Conservation (phyloP, 345 rosid genomes). For the Brassica incana region DNA sequence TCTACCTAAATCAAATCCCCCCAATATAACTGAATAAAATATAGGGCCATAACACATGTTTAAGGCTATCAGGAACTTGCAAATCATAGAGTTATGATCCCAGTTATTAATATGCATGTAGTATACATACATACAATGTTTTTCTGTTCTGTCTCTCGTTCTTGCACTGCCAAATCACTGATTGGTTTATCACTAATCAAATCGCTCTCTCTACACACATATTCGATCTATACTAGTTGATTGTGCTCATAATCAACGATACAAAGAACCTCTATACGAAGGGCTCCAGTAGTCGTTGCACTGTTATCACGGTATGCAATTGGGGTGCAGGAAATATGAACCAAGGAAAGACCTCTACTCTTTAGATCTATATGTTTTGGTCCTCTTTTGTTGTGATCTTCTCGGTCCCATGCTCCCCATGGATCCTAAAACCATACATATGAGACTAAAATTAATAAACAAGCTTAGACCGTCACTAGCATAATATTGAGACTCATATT, state of each 20-base stretch:
- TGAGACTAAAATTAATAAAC: neutral
- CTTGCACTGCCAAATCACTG: neutral
- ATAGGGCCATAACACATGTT: slow-evolving; percentile 20
- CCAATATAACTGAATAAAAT: slow-evolving; percentile 4
- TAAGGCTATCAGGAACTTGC: neutral
- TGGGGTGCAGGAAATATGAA: slow-evolving; percentile 68
- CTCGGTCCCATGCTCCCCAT: slow-evolving; percentile 67
- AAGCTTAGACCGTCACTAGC: neutral
- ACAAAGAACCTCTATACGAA: slow-evolving; percentile 63
- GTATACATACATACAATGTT: neutral
- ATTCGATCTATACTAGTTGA: slow-evolving; percentile 6
- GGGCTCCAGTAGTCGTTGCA: slow-evolving; percentile 89
- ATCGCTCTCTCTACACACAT: slow-evolving; percentile 6
- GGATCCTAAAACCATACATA: slow-evolving; percentile 49
- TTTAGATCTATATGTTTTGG: slow-evolving; percentile 49
- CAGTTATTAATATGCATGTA: slow-evolving; percentile 11
- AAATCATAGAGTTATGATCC: neutral
- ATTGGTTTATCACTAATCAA: neutral
- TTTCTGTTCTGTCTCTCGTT: neutral
- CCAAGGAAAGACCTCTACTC: slow-evolving; percentile 79
- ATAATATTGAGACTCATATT: neutral
- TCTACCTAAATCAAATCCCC: neutral
- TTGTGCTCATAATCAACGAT: slow-evolving; percentile 44
- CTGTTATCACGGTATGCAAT: slow-evolving; percentile 56
- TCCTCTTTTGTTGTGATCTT: slow-evolving; percentile 49